Conservation (phyloP, 2,329 filamentous ascomycete genomes). For the Knufia fluminis region DNA sequence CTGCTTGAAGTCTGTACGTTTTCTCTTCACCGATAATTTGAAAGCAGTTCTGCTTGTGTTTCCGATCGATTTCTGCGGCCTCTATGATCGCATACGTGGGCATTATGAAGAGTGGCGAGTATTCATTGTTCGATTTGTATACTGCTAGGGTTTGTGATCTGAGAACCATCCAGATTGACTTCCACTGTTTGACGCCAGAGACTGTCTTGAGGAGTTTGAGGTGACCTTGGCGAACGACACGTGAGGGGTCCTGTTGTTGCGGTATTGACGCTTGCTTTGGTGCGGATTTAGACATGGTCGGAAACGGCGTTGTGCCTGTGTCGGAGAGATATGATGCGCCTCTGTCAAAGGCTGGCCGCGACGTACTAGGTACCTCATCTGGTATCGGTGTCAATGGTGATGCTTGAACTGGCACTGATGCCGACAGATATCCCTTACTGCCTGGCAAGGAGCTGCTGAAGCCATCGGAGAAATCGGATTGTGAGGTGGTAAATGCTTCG, state of each 20-base stretch:
- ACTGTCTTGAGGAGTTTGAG: constrained; percentile 64
- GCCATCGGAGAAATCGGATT: constrained; percentile 77
- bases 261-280: constrained; percentile 24
- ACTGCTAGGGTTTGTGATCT: constrained; percentile 75
- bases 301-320: background rate
- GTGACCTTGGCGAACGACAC: constrained; percentile 90
- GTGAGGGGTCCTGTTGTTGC: constrained; percentile 61
- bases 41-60: constrained; percentile 75
- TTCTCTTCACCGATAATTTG: constrained; percentile 93
- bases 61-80: constrained; percentile 84
- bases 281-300: constrained; percentile 25
- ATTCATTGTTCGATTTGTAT: constrained; percentile 89
- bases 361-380: constrained; percentile 14
- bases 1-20: constrained; percentile 65
- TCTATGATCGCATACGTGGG: constrained; percentile 72
- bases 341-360: constrained; percentile 25
- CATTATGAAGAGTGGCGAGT: constrained; percentile 74
- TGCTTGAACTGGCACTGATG: constrained; percentile 14
- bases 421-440: constrained; percentile 15
- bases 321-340: constrained; percentile 17
- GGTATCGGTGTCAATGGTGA: constrained; percentile 3
- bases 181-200: constrained; percentile 82
- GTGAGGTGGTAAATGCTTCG: constrained; percentile 58
- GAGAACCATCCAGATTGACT: constrained; percentile 85
- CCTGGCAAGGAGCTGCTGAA: constrained; percentile 22